Percentiles rank a stretch among this genome's conserved stretches.
Evolutionary conservation across 75 land plant species (phyloP).

Genomic region (Sequoiadendron giganteum): DNA sequence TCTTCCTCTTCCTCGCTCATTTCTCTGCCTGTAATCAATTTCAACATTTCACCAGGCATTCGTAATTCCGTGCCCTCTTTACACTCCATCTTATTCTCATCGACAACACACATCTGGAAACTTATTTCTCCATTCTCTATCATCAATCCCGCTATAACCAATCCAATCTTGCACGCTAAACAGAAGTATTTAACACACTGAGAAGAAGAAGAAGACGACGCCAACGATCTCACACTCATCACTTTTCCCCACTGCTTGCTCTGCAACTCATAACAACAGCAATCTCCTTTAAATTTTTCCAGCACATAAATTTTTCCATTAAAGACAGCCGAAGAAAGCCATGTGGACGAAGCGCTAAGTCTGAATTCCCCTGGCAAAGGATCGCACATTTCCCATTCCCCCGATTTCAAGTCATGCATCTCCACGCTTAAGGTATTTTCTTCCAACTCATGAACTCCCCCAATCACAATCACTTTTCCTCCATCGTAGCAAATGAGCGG

Average conservation of each 20-base stretch:
- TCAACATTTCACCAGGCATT: not conserved
- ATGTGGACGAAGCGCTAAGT: constrained; percentile 29
- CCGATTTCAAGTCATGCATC: constrained; percentile 11
- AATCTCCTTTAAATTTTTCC: constrained; percentile 24
- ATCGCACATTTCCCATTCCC: constrained; percentile 22
- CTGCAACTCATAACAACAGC: constrained; percentile 21
- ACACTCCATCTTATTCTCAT: not conserved
- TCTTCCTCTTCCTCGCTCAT: not conserved
- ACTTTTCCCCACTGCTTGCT: constrained; percentile 21
- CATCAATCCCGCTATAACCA: not conserved
- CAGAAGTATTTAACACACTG: not conserved
- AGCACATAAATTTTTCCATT: constrained; percentile 14
- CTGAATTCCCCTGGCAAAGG: constrained; percentile 35
- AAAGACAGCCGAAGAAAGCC: constrained; percentile 25
- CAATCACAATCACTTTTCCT: too few relatives aligned
- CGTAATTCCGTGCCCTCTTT: not conserved
- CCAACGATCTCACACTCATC: constrained; percentile 10
- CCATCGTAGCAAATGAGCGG: too few relatives aligned
- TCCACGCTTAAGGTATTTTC: constrained; percentile 33
- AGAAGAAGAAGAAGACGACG: not conserved
- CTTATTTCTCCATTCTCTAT: not conserved
- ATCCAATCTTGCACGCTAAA: not conserved
- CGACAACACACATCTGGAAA: not conserved
- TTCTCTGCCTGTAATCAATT: not conserved
- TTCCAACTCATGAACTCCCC: constrained; percentile 35